Evolutionary conservation across 495 filamentous ascomycete genomes (phyloP).

Genomic region (Apodospora peruviana): DNA sequence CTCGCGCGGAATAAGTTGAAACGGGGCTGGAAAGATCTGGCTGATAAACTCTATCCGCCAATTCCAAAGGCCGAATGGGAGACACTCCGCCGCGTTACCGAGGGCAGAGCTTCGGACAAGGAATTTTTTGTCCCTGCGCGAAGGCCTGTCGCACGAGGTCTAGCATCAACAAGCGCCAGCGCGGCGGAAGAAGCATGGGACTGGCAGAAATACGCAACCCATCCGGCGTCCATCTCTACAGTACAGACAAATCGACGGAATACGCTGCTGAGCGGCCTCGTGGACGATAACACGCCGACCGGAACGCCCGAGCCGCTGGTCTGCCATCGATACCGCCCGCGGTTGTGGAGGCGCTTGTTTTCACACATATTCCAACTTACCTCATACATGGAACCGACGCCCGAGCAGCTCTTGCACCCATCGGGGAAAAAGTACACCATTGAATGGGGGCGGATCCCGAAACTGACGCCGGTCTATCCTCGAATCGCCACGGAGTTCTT

Average conservation of each 20-base stretch:
- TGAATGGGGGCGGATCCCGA: slow-evolving; percentile 31
- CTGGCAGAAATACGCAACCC: slow-evolving; percentile 20
- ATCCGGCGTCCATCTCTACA: slow-evolving; percentile 15
- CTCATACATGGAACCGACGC: slow-evolving; percentile 21
- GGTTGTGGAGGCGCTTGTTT: slow-evolving; percentile 26
- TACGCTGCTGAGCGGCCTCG: slow-evolving; percentile 28
- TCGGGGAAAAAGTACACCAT: slow-evolving; percentile 17
- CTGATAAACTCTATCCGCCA: slow-evolving; percentile 63
- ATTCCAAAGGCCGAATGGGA: slow-evolving; percentile 61
- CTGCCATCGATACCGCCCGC: slow-evolving; percentile 15
- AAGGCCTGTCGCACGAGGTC: slow-evolving; percentile 10
- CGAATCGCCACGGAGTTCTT: slow-evolving; percentile 26
- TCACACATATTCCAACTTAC: slow-evolving; percentile 28
- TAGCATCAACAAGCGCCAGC: neutral
- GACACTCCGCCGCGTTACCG: slow-evolving; percentile 51
- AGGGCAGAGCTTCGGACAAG: slow-evolving; percentile 44
- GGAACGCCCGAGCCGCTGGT: slow-evolving; percentile 24
- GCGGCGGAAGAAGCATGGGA: slow-evolving; percentile 8
- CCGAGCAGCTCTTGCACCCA: too few species aligned
- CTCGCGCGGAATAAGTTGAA: slow-evolving; percentile 53
- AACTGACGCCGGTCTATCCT: too few species aligned
- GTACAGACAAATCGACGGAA: slow-evolving; percentile 8
- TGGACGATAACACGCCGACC: slow-evolving; percentile 29
- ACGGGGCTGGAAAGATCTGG: slow-evolving; percentile 52
- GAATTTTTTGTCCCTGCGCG: slow-evolving; percentile 25